These are phyloP conservation scores for Parmelia sp. DNA, from an alignment of 495 filamentous ascomycete species.

Conservation along the genomic window DNA sequence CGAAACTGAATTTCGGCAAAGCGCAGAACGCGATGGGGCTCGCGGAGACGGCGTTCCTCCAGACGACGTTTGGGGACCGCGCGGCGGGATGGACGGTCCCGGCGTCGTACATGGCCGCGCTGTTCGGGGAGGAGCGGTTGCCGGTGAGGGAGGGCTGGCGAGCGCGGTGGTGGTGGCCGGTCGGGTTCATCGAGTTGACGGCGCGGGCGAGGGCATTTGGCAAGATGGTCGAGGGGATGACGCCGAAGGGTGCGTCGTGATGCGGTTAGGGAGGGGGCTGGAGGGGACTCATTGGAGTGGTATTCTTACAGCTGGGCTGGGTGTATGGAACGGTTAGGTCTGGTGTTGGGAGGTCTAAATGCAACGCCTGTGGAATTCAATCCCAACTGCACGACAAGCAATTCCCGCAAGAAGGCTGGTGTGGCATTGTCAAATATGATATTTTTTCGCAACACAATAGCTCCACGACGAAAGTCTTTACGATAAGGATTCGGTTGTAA, in stretches of 20 bases:
- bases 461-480: too few relatives aligned
- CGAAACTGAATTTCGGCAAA: conserved; percentile 14
- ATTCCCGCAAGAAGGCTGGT: too few relatives aligned
- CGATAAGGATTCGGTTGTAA: too few relatives aligned
- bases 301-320: too few relatives aligned
- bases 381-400: too few relatives aligned
- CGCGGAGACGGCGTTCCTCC: conserved; percentile 13
- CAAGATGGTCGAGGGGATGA: conserved; percentile 1
- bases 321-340: too few relatives aligned
- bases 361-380: too few relatives aligned
- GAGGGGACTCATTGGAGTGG: too few relatives aligned
- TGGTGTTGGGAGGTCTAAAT: too few relatives aligned
- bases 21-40: conserved; percentile 16
- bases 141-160: conserved; percentile 24
- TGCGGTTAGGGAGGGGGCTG: background rate
- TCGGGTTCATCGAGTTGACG: conserved; percentile 14
- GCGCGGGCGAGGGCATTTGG: background rate
- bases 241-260: background rate
- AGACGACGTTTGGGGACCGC: conserved; percentile 16
- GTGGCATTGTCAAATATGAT: too few relatives aligned
- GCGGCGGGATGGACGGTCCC: background rate
- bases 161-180: conserved; percentile 12
- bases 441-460: too few relatives aligned
- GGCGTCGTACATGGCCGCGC: conserved; percentile 7
- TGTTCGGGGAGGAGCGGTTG: conserved; percentile 23